A percentile compares a stretch with the other conserved stretches of the same genome.
Conservation (phyloP, 352 stramenopile genomes). For the Phytophthora ohioensis region DNA sequence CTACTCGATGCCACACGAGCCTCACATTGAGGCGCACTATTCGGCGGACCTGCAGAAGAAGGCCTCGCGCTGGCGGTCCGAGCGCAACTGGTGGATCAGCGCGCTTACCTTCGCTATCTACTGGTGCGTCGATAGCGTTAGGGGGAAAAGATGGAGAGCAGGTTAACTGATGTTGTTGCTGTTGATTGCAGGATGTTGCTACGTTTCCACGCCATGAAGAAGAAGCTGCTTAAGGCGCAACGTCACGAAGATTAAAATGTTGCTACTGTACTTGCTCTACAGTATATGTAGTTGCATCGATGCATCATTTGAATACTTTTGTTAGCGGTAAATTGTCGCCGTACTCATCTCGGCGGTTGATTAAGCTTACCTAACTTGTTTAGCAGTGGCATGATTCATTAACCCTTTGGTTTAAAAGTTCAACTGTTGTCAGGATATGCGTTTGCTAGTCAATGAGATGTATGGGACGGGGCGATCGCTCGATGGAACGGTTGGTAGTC, state of each 20-base stretch:
- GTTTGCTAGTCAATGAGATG: not conserved
- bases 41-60: constrained; percentile 85
- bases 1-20: constrained; percentile 46
- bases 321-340: not conserved
- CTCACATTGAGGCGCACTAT: constrained; percentile 64
- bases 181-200: constrained; percentile 69
- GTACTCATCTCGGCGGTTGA: constrained; percentile 1
- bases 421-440: not conserved
- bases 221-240: constrained; percentile 72
- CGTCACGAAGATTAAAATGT: constrained; percentile 62
- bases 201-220: constrained; percentile 85
- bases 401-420: too few species aligned
- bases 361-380: not conserved
- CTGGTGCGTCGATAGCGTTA: constrained; percentile 49
- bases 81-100: constrained; percentile 90
- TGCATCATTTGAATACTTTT: too few species aligned
- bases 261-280: not conserved
- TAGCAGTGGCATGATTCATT: too few species aligned
- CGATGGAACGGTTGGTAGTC: constrained; percentile 6
- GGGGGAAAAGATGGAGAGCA: not conserved
- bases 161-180: constrained; percentile 8
- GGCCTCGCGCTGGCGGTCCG: constrained; percentile 74
- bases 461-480: constrained; percentile 28
- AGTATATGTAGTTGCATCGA: too few species aligned
- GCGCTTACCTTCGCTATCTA: constrained; percentile 88